Evolutionary conservation across 2,329 filamentous ascomycete species (phyloP), one percentile per base, ranked within the genome.

Genomic region (Colletotrichum gigasporum): DNA sequence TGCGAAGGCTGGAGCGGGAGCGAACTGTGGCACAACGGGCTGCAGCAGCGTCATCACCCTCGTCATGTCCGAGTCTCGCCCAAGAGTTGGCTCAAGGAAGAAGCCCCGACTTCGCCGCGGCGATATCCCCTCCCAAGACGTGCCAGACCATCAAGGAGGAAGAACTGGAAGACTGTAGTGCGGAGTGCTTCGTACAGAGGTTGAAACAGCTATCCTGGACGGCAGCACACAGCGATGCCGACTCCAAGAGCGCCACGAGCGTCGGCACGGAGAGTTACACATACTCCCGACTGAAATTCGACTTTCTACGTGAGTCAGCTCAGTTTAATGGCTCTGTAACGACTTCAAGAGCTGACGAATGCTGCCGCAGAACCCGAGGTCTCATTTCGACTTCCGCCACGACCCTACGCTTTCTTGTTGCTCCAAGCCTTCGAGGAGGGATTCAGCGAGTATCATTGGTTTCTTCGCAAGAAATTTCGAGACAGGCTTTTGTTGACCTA

Each of bases 391-490:
- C 53, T 69, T 3, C 68, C 65, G 7, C 67, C 68, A 0, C 30
- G 56, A 5, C 67, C 59, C 14, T 67, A 68, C 18, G 59, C 68
- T 3, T 54, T 69, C 26, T 58, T 65, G 24, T 56, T 69, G 5
- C 42, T 69, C 6, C 26, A 62, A 4, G 47, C 63, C 1, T 69
- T 69, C 16, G 68, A 69, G 24, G 67, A 69, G 24, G 65, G 65
- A 5, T 69, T 69, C 22, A 55, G 68, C 32, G 68, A 68, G 26
- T 69, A 69, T n/a, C 68, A 69, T 44, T 69, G 65, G 62, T 66
- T 62, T 26, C 56, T 66, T 7, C 58, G 68, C 5, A 63, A 58
- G 42, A 44, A 20, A 3, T 69, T 69, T 16, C 59, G 50, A 1
- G 52, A 67, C 11, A 45, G 65, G 10, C 50, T 69, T 1, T n/a